phyloP scores from a whole-genome alignment of 208 protist species.

The Acanthamoeba lenticulata region DNA sequence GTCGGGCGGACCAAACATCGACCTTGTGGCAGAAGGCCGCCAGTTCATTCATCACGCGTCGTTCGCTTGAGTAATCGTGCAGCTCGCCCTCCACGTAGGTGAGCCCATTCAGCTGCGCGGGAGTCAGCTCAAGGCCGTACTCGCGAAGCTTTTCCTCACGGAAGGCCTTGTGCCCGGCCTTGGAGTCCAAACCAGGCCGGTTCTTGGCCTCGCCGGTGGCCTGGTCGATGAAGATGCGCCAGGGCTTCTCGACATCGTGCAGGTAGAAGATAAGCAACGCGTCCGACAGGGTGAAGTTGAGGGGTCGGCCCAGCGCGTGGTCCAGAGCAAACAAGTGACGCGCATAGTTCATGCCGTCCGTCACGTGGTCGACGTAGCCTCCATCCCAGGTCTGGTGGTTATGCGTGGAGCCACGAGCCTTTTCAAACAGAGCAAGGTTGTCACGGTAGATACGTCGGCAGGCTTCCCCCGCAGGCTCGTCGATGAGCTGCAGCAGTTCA shows the following conservation, averaged over 20 bases:
- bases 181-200: neutral
- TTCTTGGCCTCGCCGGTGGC: neutral
- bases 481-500: neutral
- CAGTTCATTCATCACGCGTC: neutral
- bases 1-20: neutral
- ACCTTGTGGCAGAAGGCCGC: conserved; percentile 23
- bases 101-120: neutral
- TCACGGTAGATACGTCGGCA: neutral
- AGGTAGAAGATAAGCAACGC: conserved; percentile 16
- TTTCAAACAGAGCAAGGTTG: neutral
- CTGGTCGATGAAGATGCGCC: conserved; percentile 1
- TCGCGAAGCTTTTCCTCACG: neutral
- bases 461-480: neutral
- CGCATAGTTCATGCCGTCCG: conserved; percentile 32
- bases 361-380: conserved; percentile 23
- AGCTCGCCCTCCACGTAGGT: conserved; percentile 30
- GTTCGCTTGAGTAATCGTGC: conserved; percentile 18
- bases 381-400: conserved; percentile 39
- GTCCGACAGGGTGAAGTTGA: conserved; percentile 11
- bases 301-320: neutral
- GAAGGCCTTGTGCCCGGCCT: neutral
- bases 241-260: conserved; percentile 28
- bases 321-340: neutral
- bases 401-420: conserved; percentile 9
- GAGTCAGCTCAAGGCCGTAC: neutral